Base-by-base conservation (phyloP, 352 stramenopile species). In the Phytopythium delawarense region DNA sequence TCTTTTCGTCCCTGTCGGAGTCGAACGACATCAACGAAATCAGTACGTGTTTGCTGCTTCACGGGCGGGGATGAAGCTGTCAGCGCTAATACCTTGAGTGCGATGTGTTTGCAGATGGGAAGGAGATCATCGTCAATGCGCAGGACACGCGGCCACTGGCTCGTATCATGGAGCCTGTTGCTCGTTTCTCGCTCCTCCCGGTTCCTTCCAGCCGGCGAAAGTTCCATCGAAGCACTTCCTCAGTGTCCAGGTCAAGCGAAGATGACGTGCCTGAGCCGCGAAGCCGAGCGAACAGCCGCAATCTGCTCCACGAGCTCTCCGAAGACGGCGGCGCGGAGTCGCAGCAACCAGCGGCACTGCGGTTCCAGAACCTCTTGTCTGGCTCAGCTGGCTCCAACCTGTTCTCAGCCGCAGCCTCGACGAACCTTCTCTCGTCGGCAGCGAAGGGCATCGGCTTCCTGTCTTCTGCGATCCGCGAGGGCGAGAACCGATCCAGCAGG, bases 11-110 rank as follows among this genome's bases (percentile, higher is more conserved):
- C 49, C 61, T 96, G 9, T 92, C 83, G 0, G 81, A 92, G 60
- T 84, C 82, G 13, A 91, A 89, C 59, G 80, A 91, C 59, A 92
- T 91, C 63, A 89, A 81, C 76, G 84, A 90, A 68, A 92, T 92
- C 58, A 89, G 84, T 94, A 82, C 62, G 79, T 84, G 2, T 34
- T 51, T 46, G 5, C 1, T 42, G 34, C 9, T 37, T 28, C 48
- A 21, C 51, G 32, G 20, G 40, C 12, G 11, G 42, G 20, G 21
- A 21, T 11, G 18, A 21, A 46, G 15, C 6, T 13, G 16, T 37
- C 9, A 45, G 20, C 23, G 18, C 57, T 82, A 63, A 68, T 58
- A 37, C 48, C 25, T 60, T 39, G 23, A 2, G 13, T 57, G 18
- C 58, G 12, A 62, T 20, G 34, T 59, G n/a, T 70, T 12, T 57